Evolutionary conservation across 2,329 filamentous ascomycete genomes (phyloP).

Genomic region (Mycocentrospora acerina): DNA sequence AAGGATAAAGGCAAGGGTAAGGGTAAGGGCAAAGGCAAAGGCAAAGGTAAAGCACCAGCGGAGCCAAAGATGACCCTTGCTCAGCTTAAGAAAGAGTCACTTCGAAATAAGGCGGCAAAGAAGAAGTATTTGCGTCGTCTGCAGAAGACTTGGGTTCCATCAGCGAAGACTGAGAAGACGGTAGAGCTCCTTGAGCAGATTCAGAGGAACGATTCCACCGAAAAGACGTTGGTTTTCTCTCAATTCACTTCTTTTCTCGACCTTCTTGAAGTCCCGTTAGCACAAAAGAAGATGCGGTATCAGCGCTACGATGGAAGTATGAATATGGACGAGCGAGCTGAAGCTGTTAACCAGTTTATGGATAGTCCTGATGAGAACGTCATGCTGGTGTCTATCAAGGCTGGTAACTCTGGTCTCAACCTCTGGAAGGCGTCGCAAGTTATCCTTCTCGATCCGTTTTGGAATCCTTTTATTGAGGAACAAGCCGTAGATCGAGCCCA

Average conservation of each 20-base stretch:
- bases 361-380: conserved; percentile 62
- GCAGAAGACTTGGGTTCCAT: conserved; percentile 68
- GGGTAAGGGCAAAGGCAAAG: conserved; percentile 42
- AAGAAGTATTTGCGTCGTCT: conserved; percentile 70
- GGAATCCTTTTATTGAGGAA: conserved; percentile 91
- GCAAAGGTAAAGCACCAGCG: conserved; percentile 45
- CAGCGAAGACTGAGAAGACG: conserved; percentile 72
- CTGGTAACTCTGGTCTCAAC: conserved; percentile 84
- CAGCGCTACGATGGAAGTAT: conserved; percentile 78
- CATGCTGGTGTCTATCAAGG: conserved; percentile 77
- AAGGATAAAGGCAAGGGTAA: conserved; percentile 35
- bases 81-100: conserved; percentile 67
- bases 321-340: conserved; percentile 65
- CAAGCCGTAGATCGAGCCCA: conserved; percentile 90
- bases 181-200: conserved; percentile 63
- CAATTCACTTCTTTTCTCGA: conserved; percentile 81
- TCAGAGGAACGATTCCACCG: conserved; percentile 52
- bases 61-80: conserved; percentile 55
- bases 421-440: conserved; percentile 80
- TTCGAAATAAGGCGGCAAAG: conserved; percentile 65
- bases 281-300: conserved; percentile 58
- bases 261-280: conserved; percentile 71
- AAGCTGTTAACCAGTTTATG: conserved; percentile 68
- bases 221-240: conserved; percentile 81
- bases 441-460: conserved; percentile 90